Evolutionary conservation across 805 yeast genomes (phyloP).

Genomic region (Candida sonorensis): DNA sequence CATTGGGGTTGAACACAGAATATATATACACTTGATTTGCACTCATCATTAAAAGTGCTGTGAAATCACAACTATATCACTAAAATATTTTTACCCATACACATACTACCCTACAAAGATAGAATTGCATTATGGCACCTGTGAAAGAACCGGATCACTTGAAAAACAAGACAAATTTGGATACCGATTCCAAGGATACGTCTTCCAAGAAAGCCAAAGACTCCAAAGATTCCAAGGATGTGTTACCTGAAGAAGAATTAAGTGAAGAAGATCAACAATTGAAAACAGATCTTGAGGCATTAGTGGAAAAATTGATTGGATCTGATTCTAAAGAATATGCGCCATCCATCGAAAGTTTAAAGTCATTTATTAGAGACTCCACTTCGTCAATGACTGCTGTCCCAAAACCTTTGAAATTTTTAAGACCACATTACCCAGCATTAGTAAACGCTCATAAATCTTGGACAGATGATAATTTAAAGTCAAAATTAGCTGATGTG

Average conservation of each 20-base stretch:
- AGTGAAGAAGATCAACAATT: slow-evolving; percentile 90
- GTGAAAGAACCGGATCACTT: slow-evolving; percentile 18
- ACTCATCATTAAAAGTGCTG: too few relatives aligned
- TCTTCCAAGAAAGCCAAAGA: slow-evolving; percentile 10
- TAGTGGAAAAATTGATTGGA: slow-evolving; percentile 73
- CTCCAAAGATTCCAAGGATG: slow-evolving; percentile 11
- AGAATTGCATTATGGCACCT: slow-evolving; percentile 17
- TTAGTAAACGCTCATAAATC: slow-evolving; percentile 57
- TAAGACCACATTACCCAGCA: slow-evolving; percentile 78
- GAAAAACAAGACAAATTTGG: too few relatives aligned
- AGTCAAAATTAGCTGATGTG: slow-evolving; percentile 70
- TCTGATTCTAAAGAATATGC: slow-evolving; percentile 44
- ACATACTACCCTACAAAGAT: too few relatives aligned
- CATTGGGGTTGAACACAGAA: too few relatives aligned
- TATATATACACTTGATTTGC: too few relatives aligned
- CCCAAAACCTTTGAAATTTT: slow-evolving; percentile 94
- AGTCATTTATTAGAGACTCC: slow-evolving; percentile 76
- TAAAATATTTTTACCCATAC: too few relatives aligned
- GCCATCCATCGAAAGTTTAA: slow-evolving; percentile 62
- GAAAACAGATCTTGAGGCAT: slow-evolving; percentile 76
- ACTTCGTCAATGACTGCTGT: slow-evolving; percentile 99
- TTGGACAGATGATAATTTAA: slow-evolving; percentile 48
- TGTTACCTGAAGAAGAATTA: slow-evolving; percentile 62
- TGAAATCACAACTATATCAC: too few relatives aligned
- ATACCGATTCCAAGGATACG: too few relatives aligned